These are phyloP conservation scores for Geoglossum glabrum DNA, from an alignment of 495 filamentous ascomycete genomes.

Conservation along the genomic window DNA sequence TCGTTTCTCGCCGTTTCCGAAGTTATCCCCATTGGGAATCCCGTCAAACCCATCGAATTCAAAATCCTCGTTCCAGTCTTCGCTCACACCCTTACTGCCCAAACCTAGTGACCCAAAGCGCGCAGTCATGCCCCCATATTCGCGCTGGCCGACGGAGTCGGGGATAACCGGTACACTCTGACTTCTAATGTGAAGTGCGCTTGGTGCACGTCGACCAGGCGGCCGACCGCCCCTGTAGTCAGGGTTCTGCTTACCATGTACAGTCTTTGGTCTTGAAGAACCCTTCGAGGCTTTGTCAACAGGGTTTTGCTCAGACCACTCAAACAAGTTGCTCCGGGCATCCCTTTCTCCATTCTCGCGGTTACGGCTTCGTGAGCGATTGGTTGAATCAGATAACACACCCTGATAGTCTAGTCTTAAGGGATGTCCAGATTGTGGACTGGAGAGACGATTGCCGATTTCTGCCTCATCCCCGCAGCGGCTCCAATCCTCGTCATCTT, in stretches of 20 bases:
- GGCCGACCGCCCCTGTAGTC: slow-evolving; percentile 53
- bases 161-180: slow-evolving; percentile 85
- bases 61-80: slow-evolving; percentile 77
- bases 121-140: slow-evolving; percentile 37
- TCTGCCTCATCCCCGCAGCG: slow-evolving; percentile 31
- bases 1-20: slow-evolving; percentile 14
- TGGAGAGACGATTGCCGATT: not conserved
- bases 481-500: slow-evolving; percentile 34
- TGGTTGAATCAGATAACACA: not conserved
- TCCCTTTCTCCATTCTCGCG: slow-evolving; percentile 9
- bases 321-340: slow-evolving; percentile 45
- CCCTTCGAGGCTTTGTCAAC: slow-evolving; percentile 28
- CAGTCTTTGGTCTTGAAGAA: slow-evolving; percentile 49
- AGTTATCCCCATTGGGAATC: slow-evolving; percentile 17
- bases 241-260: slow-evolving; percentile 72
- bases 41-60: slow-evolving; percentile 42
- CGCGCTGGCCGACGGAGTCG: slow-evolving; percentile 34
- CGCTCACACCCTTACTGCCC: slow-evolving; percentile 61
- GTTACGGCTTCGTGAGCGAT: not conserved
- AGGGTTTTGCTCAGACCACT: slow-evolving; percentile 55
- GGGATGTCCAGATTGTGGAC: slow-evolving; percentile 2
- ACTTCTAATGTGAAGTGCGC: slow-evolving; percentile 64
- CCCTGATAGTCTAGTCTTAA: not conserved
- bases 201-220: slow-evolving; percentile 54
- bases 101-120: slow-evolving; percentile 84